A percentile compares a stretch with the other conserved stretches of the same genome.
phyloP scores from a whole-genome alignment of 2,329 filamentous ascomycete genomes.

The Exophiala alcalophila region DNA sequence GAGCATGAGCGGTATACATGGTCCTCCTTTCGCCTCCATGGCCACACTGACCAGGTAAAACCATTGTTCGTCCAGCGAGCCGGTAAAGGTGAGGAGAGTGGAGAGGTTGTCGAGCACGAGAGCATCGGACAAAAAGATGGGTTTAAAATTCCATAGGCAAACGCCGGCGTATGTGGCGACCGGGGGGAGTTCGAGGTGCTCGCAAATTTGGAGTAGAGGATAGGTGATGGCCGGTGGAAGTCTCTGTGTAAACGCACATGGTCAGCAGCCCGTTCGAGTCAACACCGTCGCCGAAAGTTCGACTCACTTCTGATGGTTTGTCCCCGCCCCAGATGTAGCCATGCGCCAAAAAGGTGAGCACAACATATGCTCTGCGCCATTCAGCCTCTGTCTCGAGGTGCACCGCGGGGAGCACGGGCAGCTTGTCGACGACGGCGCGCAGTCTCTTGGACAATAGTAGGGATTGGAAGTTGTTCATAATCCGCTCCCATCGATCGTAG shows the following conservation, averaged over 20 bases:
- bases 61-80: constrained; percentile 95
- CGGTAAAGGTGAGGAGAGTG: constrained; percentile 86
- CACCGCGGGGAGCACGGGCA: constrained; percentile 79
- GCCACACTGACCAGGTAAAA: constrained; percentile 95
- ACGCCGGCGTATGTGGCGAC: constrained; percentile 92
- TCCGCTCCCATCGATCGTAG: constrained; percentile 91
- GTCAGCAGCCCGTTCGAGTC: background rate
- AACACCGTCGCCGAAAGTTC: background rate
- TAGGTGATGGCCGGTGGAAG: constrained; percentile 80
- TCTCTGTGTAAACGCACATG: constrained; percentile 40
- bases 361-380: constrained; percentile 82
- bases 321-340: constrained; percentile 87
- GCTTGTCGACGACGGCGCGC: constrained; percentile 70
- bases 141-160: constrained; percentile 95
- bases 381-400: constrained; percentile 79
- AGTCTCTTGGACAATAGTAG: constrained; percentile 82
- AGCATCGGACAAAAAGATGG: constrained; percentile 77
- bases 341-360: constrained; percentile 77
- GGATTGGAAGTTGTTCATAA: constrained; percentile 80
- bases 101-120: constrained; percentile 86
- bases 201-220: constrained; percentile 74
- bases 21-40: constrained; percentile 87
- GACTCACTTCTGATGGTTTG: constrained; percentile 64
- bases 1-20: constrained; percentile 84
- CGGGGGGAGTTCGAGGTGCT: constrained; percentile 77